phyloP scores from a whole-genome alignment of 23 red algal genomes.

The Gracilariopsis chorda region DNA sequence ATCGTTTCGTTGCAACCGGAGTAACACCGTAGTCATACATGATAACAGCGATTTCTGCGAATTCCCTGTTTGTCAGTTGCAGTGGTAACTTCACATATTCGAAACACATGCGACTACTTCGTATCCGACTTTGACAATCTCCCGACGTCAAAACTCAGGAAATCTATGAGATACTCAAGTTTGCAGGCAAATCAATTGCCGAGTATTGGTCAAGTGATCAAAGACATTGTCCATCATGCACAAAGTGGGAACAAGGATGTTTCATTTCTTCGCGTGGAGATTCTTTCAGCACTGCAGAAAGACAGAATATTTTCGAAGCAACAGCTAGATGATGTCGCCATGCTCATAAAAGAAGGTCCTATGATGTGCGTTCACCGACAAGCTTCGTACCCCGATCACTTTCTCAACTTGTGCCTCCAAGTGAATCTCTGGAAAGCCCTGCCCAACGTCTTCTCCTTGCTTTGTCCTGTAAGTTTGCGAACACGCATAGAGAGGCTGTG shows the following conservation, averaged over 20 bases:
- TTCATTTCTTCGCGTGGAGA: conserved; percentile 36
- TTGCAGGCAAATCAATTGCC: background rate
- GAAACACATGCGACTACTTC: conserved; percentile 20
- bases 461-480: conserved; percentile 1
- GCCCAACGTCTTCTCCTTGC: conserved; percentile 24
- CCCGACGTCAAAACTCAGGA: background rate
- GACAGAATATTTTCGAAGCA: conserved; percentile 16
- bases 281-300: conserved; percentile 45
- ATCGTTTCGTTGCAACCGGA: conserved; percentile 62
- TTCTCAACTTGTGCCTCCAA: background rate
- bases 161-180: background rate
- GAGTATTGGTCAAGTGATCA: conserved; percentile 8
- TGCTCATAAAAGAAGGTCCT: conserved; percentile 14
- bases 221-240: background rate
- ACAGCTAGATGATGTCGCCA: conserved; percentile 4
- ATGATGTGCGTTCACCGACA: background rate
- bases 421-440: conserved; percentile 4
- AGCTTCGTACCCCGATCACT: background rate
- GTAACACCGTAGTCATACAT: conserved; percentile 74
- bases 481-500: conserved; percentile 9
- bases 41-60: conserved; percentile 59
- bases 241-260: conserved; percentile 1
- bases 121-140: background rate
- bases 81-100: conserved; percentile 64
- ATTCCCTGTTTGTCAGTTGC: conserved; percentile 34